Evolutionary conservation across 2,329 filamentous ascomycete species (phyloP), one percentile per base, ranked within the genome.

Genomic region (Sclerotinia trifoliorum): DNA sequence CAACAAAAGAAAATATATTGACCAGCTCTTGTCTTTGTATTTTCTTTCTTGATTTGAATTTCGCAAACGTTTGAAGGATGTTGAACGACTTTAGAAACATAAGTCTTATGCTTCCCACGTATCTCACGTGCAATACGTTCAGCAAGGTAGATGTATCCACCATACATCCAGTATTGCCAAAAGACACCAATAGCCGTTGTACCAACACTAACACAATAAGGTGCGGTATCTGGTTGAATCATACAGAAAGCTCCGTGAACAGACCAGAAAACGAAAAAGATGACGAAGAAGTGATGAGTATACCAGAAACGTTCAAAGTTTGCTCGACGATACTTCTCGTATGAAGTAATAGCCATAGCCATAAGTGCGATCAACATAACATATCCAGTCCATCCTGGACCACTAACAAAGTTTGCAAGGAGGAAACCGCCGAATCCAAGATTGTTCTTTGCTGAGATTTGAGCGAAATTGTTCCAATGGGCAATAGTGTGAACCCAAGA

Each of bases 291-390:
- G 81, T 95, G 92, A 80, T 96, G 92, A 1, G 90, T 92, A 79
- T 93, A 94, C 92, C 92, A 96, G 83, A 95, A 96, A 35, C 91
- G 90, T 79, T 94, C 92, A 78, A 92, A 94, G 81, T 95, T 94
- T 70, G 90, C 89, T 66, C 91, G 87, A 63, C 91, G 86, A 13
- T 88, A 87, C 81, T 91, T 92, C 80, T 94, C 91, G 19, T 91
- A 82, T 11, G 91, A 92, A 0, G 92, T 95, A 35, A 88, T 75
- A 3, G 90, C 89, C 85, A 96, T 95, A 64, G 88, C 87, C 83
- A 91, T 93, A 62, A 96, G 81, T 11, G 89, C 86, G 69, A 90
- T 83, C 72, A 95, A 81, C 92, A 96, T 94, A 71, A 94, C 83
- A 76, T 94, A 94, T 69, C 92, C 92, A 52, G 90, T 91, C 92